Evolutionary conservation across 495 filamentous ascomycete species (phyloP).

Genomic region (Amorphotheca resinae): DNA sequence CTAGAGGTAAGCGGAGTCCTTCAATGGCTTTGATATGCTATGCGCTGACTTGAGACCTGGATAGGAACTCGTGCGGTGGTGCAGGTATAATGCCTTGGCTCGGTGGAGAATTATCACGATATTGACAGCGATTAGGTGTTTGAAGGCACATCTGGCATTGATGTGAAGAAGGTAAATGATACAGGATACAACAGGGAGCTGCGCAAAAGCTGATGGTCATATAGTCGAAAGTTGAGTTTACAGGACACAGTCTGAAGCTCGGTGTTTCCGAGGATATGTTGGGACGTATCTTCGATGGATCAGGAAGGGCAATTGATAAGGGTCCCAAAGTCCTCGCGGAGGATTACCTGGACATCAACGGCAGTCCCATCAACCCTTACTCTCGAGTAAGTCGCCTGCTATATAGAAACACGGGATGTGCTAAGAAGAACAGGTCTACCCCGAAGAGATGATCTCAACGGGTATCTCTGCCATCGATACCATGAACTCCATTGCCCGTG

Average conservation of each 20-base stretch:
- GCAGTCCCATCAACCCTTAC: slow-evolving; percentile 97
- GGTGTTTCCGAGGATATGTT: slow-evolving; percentile 99
- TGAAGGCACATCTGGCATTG: slow-evolving; percentile 91
- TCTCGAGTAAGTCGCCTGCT: slow-evolving; percentile 53
- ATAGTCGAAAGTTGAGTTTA: slow-evolving; percentile 93
- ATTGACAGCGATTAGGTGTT: slow-evolving; percentile 55
- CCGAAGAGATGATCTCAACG: slow-evolving; percentile 99
- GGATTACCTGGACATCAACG: slow-evolving; percentile 98
- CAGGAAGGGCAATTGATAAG: slow-evolving; percentile 94
- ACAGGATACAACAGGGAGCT: not conserved
- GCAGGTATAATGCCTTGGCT: slow-evolving; percentile 41
- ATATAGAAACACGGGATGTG: slow-evolving; percentile 8
- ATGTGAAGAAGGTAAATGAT: slow-evolving; percentile 82
- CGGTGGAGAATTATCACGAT: not conserved
- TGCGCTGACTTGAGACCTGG: slow-evolving; percentile 2
- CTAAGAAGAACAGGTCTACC: slow-evolving; percentile 58
- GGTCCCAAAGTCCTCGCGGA: slow-evolving; percentile 96
- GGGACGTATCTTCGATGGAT: slow-evolving; percentile 97
- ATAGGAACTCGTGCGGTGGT: slow-evolving; percentile 85
- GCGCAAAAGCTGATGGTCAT: slow-evolving; percentile 1
- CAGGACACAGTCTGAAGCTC: slow-evolving; percentile 90
- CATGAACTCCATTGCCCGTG: slow-evolving; percentile 99
- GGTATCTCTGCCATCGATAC: slow-evolving; percentile 99
- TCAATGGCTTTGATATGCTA: not conserved
- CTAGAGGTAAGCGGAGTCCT: slow-evolving; percentile 55